Evolutionary conservation across 495 filamentous ascomycete species (phyloP), one percentile per base, ranked within the genome.

Genomic region (Aspergillus cavernicola): DNA sequence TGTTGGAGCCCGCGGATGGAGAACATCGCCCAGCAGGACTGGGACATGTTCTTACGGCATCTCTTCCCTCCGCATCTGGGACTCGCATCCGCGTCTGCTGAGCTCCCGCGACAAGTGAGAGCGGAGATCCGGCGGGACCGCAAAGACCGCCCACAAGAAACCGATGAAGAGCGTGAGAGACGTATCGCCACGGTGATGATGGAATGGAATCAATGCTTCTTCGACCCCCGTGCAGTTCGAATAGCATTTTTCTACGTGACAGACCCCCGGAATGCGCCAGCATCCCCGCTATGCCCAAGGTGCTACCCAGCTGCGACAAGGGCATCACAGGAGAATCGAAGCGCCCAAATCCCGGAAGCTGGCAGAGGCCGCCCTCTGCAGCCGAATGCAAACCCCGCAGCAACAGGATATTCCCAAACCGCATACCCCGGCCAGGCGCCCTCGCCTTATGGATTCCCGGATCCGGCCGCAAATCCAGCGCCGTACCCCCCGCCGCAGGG

Each of bases 201-300:
- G 10, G 77, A 80, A 58, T 81, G 78, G 78, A 81, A 81, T 46
- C 68, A 73, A 42, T 70, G 66, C 29, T 81, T 81, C 39, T 81
- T 81, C 36, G 67, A 66, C 3, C 70, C 66, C 13, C 73, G 78
- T 38, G 67, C 60, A 19, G 61, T 68, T 22, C 60, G 64, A 2
- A 66, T 80, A 15, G 53, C 59, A 7, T 72, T 67, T 48, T 59
- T 67, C 24, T 75, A 77, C 49, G 65, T 74, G 3, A 66, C 63
- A 1, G 66, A 74, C 45, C 64, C 67, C 8, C 65, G 72, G 39
- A 57, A 60, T 35, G 68, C 69, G n/a, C 73, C 73, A 2, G 18
- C 57, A 1, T 77, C 73, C 15, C 67, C 70, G 23, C 64, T 77
- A 6, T 77, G 73, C 42, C 73, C 72, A 18, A 58, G 62, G 22